These are phyloP conservation scores for Schizonepeta tenuifolia DNA, from an alignment of 257 asterid genomes.

Conservation along the genomic window DNA sequence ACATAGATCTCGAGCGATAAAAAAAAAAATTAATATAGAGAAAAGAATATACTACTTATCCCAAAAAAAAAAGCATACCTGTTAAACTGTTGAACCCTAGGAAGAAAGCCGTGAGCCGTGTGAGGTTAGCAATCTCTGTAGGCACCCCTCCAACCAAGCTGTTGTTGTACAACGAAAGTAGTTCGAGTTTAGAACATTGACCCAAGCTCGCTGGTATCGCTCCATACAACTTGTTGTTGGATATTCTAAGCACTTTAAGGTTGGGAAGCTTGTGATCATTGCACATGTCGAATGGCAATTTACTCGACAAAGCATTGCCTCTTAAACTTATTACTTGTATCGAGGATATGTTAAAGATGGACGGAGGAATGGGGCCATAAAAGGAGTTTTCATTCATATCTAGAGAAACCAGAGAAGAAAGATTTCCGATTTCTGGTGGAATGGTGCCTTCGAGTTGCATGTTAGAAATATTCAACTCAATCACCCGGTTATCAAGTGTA, in stretches of 20 bases:
- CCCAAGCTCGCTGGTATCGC: conserved; percentile 24
- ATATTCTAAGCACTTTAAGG: conserved; percentile 10
- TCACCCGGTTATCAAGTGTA: not conserved
- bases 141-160: conserved; percentile 18
- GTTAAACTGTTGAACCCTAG: conserved; percentile 11
- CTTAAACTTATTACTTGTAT: not conserved
- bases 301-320: not conserved
- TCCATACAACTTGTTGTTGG: conserved; percentile 11
- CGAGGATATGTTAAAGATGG: not conserved
- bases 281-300: conserved; percentile 22
- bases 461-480: not conserved
- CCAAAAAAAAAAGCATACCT: not conserved
- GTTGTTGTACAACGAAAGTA: not conserved
- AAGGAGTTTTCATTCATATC: not conserved
- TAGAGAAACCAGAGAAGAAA: not conserved
- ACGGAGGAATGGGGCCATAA: not conserved
- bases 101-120: not conserved
- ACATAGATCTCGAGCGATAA: not conserved
- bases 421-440: not conserved
- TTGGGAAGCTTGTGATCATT: not conserved
- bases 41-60: too few species aligned
- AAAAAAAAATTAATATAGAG: too few species aligned
- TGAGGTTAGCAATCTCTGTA: not conserved
- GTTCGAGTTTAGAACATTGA: conserved; percentile 12
- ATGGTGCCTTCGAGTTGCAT: not conserved